Base-by-base conservation (phyloP, 208 protist genomes). In the Leishmania aethiopica region DNA sequence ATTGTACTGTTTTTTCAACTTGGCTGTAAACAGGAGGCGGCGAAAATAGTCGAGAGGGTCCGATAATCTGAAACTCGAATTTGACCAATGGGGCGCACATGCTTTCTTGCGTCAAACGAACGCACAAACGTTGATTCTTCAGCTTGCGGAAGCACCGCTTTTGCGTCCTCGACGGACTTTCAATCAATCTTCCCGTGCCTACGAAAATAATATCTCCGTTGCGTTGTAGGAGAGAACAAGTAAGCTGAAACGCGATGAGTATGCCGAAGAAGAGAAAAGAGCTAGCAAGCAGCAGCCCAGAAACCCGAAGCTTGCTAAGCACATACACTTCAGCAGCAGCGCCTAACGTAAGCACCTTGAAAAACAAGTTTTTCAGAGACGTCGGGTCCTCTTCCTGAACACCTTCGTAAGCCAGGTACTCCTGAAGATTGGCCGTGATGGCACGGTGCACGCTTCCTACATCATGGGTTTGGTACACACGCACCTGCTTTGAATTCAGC, bases 401-500 rank as follows among this genome's bases (percentile, higher is more conserved):
- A 3, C 88, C 89, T 79, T 89, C 73, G 60, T 82, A 86, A 7
- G 53, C 76, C 2, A 94, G 67, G 67, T 93, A 93, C 47, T 94
- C 89, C 71, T 93, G 86, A 7, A 89, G 83, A 76, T 94, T 94
- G 8, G 80, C 75, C 10, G 73, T 75, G 51, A 94, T 59, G 3
- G 89, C 91, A 11, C 84, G 74, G 3, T 82, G 57, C 17, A 93
- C 84, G 67, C 78, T 94, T 3, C 81, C 62, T 40, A 91, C n/a
- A 66, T 88, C 88, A 77, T 92, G 85, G 17, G 74, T 64, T 45
- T 84, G 59, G 77, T 96, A 96, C 45, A 85, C 66, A 13, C 89
- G 88, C 0, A 97, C 87, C 73, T 89, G 89, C 66, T 93, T 91
- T 71, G 91, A 95, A 6, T 81, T 71, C 19, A 96, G 81, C 77